phyloP scores from a whole-genome alignment of 805 yeast genomes.

The Cyberlindnera maritima region DNA sequence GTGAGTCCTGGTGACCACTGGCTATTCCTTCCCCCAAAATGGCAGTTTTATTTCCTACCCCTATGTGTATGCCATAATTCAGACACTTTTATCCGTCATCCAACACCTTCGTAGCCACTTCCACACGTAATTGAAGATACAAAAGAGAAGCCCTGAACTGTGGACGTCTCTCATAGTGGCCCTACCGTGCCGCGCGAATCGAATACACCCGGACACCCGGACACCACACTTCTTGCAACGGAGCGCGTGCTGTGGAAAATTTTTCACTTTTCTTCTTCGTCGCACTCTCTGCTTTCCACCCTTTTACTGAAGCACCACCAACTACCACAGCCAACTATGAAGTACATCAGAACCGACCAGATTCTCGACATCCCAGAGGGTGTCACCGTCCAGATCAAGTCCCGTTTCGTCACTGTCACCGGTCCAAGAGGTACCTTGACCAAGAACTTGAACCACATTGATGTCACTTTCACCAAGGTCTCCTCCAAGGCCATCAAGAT shows the following conservation, averaged over 20 bases:
- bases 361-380: conserved; percentile 84
- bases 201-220: neutral
- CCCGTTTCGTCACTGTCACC: conserved; percentile 84
- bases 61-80: too few relatives aligned
- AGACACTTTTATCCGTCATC: too few relatives aligned
- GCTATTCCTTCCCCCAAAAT: too few relatives aligned
- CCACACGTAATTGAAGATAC: too few relatives aligned
- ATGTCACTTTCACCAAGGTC: conserved; percentile 86
- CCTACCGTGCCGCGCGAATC: neutral
- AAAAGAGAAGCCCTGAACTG: neutral
- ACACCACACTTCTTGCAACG: neutral
- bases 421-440: conserved; percentile 97
- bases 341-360: conserved; percentile 87
- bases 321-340: conserved; percentile 40
- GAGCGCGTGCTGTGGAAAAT: neutral
- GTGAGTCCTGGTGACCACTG: too few relatives aligned
- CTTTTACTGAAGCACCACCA: too few relatives aligned
- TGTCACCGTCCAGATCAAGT: conserved; percentile 85
- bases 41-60: too few relatives aligned
- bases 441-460: conserved; percentile 92
- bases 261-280: conserved; percentile 1
- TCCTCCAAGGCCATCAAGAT: conserved; percentile 72
- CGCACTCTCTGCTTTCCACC: neutral
- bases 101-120: too few relatives aligned
- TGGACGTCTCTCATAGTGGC: neutral